These are phyloP conservation scores for Plicaturopsis crispa DNA, from an alignment of 768 basidiomycete species.

Conservation along the genomic window DNA sequence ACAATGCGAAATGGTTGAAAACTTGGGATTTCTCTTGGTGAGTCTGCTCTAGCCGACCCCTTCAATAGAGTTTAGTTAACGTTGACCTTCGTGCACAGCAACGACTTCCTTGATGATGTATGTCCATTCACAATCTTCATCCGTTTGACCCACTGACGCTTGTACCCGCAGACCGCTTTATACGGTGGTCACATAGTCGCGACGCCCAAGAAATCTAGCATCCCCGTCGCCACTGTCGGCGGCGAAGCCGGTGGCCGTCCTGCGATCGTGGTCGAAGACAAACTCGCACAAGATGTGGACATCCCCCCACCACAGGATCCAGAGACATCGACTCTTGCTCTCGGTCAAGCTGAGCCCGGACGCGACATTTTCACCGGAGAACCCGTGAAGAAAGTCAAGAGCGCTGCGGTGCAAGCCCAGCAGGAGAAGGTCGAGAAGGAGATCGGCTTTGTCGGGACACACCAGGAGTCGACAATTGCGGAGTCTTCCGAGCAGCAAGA, in stretches of 20 bases:
- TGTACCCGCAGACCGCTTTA: slow-evolving; percentile 41
- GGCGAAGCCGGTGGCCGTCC: slow-evolving; percentile 48
- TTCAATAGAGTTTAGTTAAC: slow-evolving; percentile 1
- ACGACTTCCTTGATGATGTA: slow-evolving; percentile 65
- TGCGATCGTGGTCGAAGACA: slow-evolving; percentile 45
- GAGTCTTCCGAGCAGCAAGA: too few relatives aligned
- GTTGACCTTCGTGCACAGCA: slow-evolving; percentile 25
- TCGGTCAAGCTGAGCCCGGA: slow-evolving; percentile 64
- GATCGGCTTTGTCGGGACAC: too few relatives aligned
- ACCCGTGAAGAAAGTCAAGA: slow-evolving; percentile 39
- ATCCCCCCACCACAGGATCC: slow-evolving; percentile 9
- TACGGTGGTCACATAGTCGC: slow-evolving; percentile 33
- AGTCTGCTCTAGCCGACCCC: slow-evolving; percentile 9
- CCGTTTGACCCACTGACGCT: slow-evolving; percentile 4
- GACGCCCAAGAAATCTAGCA: slow-evolving; percentile 28
- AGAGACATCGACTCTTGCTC: slow-evolving; percentile 29
- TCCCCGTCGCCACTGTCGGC: slow-evolving; percentile 38
- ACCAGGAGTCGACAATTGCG: too few relatives aligned
- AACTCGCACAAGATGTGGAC: slow-evolving; percentile 20
- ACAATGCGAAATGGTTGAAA: slow-evolving; percentile 75
- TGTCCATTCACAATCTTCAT: slow-evolving; percentile 18
- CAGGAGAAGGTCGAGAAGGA: slow-evolving; percentile 26
- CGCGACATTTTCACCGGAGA: slow-evolving; percentile 61
- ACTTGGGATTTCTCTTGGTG: slow-evolving; percentile 96
- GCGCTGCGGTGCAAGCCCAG: slow-evolving; percentile 16